These are phyloP conservation scores for Arachis hypogaea DNA, from an alignment of 306 rosid genomes.

Conservation along the genomic window DNA sequence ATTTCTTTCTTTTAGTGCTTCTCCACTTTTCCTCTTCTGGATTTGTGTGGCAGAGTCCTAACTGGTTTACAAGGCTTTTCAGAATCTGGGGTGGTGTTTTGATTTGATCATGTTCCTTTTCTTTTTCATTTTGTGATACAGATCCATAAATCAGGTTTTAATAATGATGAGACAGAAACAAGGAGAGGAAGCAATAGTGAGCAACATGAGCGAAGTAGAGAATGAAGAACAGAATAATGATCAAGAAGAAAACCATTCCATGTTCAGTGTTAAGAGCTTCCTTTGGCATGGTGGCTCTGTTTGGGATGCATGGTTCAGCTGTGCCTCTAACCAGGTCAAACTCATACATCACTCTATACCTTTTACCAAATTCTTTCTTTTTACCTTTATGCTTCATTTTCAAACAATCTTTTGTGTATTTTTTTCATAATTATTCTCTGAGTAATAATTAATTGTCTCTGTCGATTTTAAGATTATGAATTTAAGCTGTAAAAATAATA, in stretches of 20 bases:
- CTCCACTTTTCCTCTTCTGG: neutral
- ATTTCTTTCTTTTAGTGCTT: neutral
- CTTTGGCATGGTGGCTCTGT: conserved; percentile 99
- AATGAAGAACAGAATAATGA: conserved; percentile 46
- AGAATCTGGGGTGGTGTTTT: conserved; percentile 56
- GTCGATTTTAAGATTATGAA: no score
- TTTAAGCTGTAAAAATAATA: no score
- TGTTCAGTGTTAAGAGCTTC: conserved; percentile 61
- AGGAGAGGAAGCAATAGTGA: conserved; percentile 90
- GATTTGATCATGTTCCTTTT: conserved; percentile 49
- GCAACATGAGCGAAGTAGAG: conserved; percentile 64
- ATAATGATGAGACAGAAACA: conserved; percentile 78
- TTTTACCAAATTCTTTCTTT: no score
- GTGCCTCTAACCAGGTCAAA: conserved; percentile 92
- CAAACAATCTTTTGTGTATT: no score
- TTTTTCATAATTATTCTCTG: no score
- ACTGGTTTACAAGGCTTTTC: conserved; percentile 42
- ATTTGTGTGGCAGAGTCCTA: neutral
- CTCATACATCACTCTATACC: no score
- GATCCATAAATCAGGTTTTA: conserved; percentile 52
- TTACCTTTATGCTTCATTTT: no score
- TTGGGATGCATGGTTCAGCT: conserved; percentile 99
- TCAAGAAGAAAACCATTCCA: conserved; percentile 41
- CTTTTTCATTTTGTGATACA: conserved; percentile 49
- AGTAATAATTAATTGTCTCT: no score